Evolutionary conservation across 768 basidiomycete species (phyloP).

Genomic region (Phaeotremella skinneri): DNA sequence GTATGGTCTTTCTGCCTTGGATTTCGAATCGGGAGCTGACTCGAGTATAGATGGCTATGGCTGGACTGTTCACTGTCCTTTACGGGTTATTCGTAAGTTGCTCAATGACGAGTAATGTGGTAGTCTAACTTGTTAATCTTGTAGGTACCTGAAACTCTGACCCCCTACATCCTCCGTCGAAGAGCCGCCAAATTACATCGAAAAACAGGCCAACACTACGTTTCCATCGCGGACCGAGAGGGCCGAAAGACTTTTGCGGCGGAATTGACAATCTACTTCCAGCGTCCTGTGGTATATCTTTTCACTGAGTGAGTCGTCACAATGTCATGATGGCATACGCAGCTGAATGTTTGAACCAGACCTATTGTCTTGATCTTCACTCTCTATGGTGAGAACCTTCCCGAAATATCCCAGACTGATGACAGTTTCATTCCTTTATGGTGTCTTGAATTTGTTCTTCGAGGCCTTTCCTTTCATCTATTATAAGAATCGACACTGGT

Average conservation of each 20-base stretch:
- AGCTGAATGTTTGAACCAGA: too few relatives aligned
- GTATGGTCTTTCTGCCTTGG: neutral
- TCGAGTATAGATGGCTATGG: neutral
- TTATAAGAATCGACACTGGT: neutral
- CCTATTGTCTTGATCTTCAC: slow-evolving; percentile 3
- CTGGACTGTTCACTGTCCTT: slow-evolving; percentile 14
- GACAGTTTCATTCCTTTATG: neutral
- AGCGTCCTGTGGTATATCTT: neutral
- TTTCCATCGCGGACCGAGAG: neutral
- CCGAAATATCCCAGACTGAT: neutral
- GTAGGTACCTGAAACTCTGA: slow-evolving; percentile 50
- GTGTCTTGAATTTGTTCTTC: slow-evolving; percentile 3
- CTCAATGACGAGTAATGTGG: neutral
- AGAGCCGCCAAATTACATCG: slow-evolving; percentile 46
- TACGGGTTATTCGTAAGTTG: slow-evolving; percentile 17
- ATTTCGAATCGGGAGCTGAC: slow-evolving; percentile 4
- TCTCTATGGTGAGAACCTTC: neutral
- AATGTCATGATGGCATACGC: too few relatives aligned
- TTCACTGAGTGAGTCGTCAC: neutral
- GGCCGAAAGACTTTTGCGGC: neutral
- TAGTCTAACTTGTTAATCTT: too few relatives aligned
- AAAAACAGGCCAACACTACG: slow-evolving; percentile 6
- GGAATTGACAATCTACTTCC: neutral
- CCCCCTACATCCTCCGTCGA: slow-evolving; percentile 45
- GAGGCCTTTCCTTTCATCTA: neutral